Conservation (phyloP, 2,329 filamentous ascomycete genomes). For the Hypoxylon sp. region DNA sequence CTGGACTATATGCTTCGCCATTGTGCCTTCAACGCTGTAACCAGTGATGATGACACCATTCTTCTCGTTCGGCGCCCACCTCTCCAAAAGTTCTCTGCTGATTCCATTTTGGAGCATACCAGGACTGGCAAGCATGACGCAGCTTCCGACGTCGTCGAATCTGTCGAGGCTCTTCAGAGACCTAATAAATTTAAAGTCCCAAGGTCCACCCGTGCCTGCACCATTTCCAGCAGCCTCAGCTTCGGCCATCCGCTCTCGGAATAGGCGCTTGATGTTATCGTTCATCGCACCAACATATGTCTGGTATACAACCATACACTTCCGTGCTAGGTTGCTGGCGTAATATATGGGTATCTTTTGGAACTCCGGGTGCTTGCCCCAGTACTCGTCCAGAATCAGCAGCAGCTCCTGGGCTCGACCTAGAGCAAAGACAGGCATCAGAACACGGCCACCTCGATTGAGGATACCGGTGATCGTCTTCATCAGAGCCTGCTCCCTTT, state of each 20-base stretch:
- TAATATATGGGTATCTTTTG: slow-evolving; percentile 97
- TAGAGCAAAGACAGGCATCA: slow-evolving; percentile 96
- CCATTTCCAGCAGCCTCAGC: slow-evolving; percentile 84
- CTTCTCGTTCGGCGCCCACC: slow-evolving; percentile 95
- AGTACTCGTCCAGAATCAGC: slow-evolving; percentile 96
- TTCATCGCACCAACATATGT: slow-evolving; percentile 99
- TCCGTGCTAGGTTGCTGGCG: slow-evolving; percentile 91
- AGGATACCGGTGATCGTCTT: slow-evolving; percentile 93
- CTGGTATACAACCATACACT: slow-evolving; percentile 99
- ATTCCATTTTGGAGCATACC: slow-evolving; percentile 99
- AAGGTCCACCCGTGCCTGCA: slow-evolving; percentile 84
- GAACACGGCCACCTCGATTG: slow-evolving; percentile 89
- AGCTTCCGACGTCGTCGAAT: slow-evolving; percentile 95
- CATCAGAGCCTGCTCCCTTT: slow-evolving; percentile 94
- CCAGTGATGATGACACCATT: slow-evolving; percentile 99
- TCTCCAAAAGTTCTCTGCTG: slow-evolving; percentile 89
- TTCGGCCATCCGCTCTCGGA: slow-evolving; percentile 91
- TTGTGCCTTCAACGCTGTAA: slow-evolving; percentile 98
- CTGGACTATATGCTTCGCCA: slow-evolving; percentile 95
- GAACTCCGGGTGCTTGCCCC: slow-evolving; percentile 88
- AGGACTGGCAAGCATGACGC: slow-evolving; percentile 96
- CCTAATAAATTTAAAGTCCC: slow-evolving; percentile 96
- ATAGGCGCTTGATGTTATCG: slow-evolving; percentile 97
- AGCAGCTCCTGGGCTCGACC: slow-evolving; percentile 94
- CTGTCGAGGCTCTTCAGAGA: slow-evolving; percentile 92